Percentiles rank a stretch among this genome's conserved stretches.
phyloP scores from a whole-genome alignment of 208 protist species.

The Tetramitus jugosus region DNA sequence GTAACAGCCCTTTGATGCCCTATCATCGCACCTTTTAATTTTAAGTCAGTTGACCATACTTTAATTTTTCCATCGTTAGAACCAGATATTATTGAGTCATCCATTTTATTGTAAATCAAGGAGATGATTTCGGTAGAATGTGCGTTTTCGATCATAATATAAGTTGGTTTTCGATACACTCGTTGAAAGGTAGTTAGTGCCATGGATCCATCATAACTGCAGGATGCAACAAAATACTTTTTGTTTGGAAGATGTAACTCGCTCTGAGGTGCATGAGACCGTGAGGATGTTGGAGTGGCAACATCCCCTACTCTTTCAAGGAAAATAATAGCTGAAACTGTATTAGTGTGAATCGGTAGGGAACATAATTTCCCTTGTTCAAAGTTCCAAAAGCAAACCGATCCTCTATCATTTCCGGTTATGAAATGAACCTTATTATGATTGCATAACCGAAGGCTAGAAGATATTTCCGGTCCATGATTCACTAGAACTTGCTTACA shows the following conservation, averaged over 20 bases:
- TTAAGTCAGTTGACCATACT: no score
- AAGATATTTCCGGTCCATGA: not conserved
- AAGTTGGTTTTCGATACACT: not conserved
- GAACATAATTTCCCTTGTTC: not conserved
- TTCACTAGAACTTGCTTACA: not conserved
- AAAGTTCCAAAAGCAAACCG: not conserved
- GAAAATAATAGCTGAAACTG: no score
- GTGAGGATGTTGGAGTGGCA: no score
- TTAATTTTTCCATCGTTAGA: not conserved
- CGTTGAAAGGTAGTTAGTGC: not conserved
- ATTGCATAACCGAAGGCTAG: not conserved
- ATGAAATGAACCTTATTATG: not conserved
- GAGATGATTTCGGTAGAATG: not conserved
- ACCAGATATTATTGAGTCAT: not conserved
- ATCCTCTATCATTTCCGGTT: constrained; percentile 1
- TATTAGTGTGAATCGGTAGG: no score
- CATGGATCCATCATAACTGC: not conserved
- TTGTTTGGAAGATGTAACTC: not conserved
- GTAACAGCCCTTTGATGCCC: no score
- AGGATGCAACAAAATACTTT: not conserved
- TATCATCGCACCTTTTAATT: no score
- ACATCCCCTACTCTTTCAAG: no score
- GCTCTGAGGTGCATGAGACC: no score
- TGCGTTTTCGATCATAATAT: not conserved
- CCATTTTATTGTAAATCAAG: not conserved